phyloP scores from a whole-genome alignment of 2,329 filamentous ascomycete species.

The Microsporum canis region DNA sequence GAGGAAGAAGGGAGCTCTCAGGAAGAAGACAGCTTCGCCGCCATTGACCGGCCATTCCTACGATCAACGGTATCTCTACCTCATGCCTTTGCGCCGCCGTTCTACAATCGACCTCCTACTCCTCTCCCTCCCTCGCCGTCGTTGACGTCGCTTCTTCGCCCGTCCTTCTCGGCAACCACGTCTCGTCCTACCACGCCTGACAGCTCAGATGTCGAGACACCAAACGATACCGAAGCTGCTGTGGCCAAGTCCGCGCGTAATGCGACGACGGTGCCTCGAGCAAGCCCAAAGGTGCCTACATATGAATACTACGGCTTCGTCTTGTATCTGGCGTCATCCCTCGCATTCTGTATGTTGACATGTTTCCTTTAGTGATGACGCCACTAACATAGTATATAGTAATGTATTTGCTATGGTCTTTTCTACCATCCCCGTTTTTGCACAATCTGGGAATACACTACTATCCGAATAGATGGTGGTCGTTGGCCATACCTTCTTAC shows the following conservation, averaged over 20 bases:
- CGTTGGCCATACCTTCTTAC: slow-evolving; percentile 79
- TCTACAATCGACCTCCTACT: slow-evolving; percentile 94
- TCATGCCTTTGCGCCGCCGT: slow-evolving; percentile 61
- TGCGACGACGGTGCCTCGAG: slow-evolving; percentile 61
- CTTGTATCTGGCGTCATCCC: slow-evolving; percentile 76
- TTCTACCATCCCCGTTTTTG: slow-evolving; percentile 80
- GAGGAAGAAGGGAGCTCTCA: slow-evolving; percentile 14
- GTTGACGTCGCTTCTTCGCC: slow-evolving; percentile 77
- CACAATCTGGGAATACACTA: slow-evolving; percentile 91
- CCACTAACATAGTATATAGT: slow-evolving; percentile 22
- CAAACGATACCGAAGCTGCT: slow-evolving; percentile 48
- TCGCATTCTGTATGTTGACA: slow-evolving; percentile 58
- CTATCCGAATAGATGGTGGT: slow-evolving; percentile 98
- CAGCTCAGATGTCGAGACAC: slow-evolving; percentile 70
- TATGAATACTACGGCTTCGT: slow-evolving; percentile 99
- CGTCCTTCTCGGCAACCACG: slow-evolving; percentile 52
- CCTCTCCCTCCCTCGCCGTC: slow-evolving; percentile 87
- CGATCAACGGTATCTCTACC: slow-evolving; percentile 33
- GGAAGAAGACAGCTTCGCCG: slow-evolving; percentile 20
- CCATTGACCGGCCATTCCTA: slow-evolving; percentile 29
- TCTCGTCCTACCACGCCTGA: slow-evolving; percentile 91
- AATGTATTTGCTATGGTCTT: slow-evolving; percentile 68
- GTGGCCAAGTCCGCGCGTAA: slow-evolving; percentile 50
- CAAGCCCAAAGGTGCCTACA: slow-evolving; percentile 87
- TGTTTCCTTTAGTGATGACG: slow-evolving; percentile 24